Evolutionary conservation across 2,329 filamentous ascomycete genomes (phyloP).

Genomic region (Trichoderma semiorbis): DNA sequence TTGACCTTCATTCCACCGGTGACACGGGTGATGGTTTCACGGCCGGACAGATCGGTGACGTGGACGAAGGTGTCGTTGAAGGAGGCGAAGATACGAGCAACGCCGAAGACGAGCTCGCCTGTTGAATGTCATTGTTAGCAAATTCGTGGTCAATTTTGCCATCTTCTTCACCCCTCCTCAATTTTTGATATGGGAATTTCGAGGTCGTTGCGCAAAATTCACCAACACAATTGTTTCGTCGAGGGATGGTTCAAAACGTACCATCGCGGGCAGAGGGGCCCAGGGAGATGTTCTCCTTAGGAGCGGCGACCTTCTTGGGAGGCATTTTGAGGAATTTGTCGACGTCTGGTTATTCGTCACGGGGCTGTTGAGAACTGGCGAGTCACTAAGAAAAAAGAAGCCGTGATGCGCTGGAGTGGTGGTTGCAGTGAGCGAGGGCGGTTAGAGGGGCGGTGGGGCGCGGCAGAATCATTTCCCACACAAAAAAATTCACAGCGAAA

Average conservation of each 20-base stretch:
- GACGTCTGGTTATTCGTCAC: slow-evolving; percentile 35
- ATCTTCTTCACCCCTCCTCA: not conserved
- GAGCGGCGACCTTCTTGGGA: slow-evolving; percentile 89
- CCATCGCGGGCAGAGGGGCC: slow-evolving; percentile 96
- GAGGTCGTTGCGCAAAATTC: not conserved
- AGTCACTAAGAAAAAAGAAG: slow-evolving; percentile 27
- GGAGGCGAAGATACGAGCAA: slow-evolving; percentile 93
- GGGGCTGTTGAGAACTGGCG: slow-evolving; percentile 34
- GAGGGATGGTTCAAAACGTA: slow-evolving; percentile 37
- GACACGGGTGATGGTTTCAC: slow-evolving; percentile 99
- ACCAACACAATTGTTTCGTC: not conserved
- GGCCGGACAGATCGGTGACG: slow-evolving; percentile 99
- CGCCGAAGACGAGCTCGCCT: slow-evolving; percentile 97
- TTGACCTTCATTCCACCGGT: slow-evolving; percentile 99
- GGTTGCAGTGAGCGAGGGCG: slow-evolving; percentile 24
- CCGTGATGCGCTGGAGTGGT: slow-evolving; percentile 28
- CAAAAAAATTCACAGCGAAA: slow-evolving; percentile 18
- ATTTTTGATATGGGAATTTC: not conserved
- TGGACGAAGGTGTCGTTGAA: slow-evolving; percentile 96
- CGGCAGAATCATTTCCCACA: slow-evolving; percentile 32
- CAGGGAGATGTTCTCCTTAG: slow-evolving; percentile 97
- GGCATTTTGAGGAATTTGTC: slow-evolving; percentile 65
- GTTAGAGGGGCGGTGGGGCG: slow-evolving; percentile 34
- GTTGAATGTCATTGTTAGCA: slow-evolving; percentile 23
- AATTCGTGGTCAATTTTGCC: not conserved